Percentiles rank a stretch among this genome's conserved stretches.
Conservation (phyloP, 2,329 filamentous ascomycete genomes). For the Stachybotrys elegans region DNA sequence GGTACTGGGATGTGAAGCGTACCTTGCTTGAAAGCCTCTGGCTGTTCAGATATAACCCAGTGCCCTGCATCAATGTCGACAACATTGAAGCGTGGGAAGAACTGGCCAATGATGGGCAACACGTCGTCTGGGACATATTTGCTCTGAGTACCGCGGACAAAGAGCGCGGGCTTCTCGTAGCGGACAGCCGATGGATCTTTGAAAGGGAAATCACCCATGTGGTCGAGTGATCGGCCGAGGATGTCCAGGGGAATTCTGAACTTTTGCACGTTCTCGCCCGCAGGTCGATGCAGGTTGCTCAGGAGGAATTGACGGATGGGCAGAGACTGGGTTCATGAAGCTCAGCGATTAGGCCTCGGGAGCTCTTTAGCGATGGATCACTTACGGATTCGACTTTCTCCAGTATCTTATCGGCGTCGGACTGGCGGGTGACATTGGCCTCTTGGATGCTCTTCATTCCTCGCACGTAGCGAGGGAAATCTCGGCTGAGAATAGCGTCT, state of each 20-base stretch:
- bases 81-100: constrained; percentile 74
- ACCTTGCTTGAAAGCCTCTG: constrained; percentile 73
- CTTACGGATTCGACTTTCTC: constrained; percentile 63
- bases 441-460: constrained; percentile 81
- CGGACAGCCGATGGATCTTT: constrained; percentile 61
- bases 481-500: constrained; percentile 66
- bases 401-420: constrained; percentile 77
- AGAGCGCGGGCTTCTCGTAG: constrained; percentile 74
- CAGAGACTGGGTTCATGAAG: constrained; percentile 43
- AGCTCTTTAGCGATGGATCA: too few relatives aligned
- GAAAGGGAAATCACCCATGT: constrained; percentile 87
- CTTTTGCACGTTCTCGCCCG: constrained; percentile 48
- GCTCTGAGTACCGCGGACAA: constrained; percentile 73
- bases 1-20: constrained; percentile 18
- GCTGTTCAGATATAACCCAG: constrained; percentile 87
- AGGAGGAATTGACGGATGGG: constrained; percentile 87
- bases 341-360: not conserved
- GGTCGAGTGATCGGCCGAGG: constrained; percentile 61
- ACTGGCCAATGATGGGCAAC: constrained; percentile 71
- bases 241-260: constrained; percentile 77
- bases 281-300: constrained; percentile 67
- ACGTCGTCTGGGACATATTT: constrained; percentile 77
- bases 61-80: constrained; percentile 75
- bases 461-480: constrained; percentile 75
- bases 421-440: constrained; percentile 60